Conservation (phyloP, 2,329 filamentous ascomycete species). For the Sphaerulina vaccinii region DNA sequence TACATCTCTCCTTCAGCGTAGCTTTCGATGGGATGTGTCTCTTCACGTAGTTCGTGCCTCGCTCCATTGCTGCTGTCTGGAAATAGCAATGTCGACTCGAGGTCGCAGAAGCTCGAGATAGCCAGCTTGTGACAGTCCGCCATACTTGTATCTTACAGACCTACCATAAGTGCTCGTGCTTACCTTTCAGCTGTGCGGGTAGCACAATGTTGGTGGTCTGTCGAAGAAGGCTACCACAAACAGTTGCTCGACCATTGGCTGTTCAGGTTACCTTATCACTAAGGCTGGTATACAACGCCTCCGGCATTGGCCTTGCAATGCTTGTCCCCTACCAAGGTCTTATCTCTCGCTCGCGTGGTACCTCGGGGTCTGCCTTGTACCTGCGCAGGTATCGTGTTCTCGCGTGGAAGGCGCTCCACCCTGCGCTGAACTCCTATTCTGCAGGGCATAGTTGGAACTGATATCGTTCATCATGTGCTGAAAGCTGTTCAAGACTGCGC, state of each 20-base stretch:
- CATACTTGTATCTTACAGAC: background rate
- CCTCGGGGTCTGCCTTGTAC: too few relatives aligned
- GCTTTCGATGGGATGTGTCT: background rate
- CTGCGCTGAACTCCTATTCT: too few relatives aligned
- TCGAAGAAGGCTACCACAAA: background rate
- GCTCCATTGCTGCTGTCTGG: background rate
- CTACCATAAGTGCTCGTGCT: background rate
- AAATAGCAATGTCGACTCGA: background rate
- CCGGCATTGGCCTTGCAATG: too few relatives aligned
- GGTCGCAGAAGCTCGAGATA: background rate
- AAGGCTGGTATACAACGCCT: background rate
- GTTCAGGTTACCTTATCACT: background rate
- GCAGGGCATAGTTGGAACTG: too few relatives aligned
- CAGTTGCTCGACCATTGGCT: background rate
- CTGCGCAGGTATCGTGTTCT: too few relatives aligned
- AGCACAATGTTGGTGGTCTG: background rate
- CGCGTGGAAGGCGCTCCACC: too few relatives aligned
- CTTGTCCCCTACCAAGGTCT: too few relatives aligned
- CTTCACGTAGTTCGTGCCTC: background rate
- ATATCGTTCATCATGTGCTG: too few relatives aligned
- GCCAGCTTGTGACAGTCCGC: too few relatives aligned
- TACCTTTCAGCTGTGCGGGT: background rate
- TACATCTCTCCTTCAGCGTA: background rate
- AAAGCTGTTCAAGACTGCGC: too few relatives aligned
- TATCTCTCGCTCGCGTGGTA: too few relatives aligned